Base-by-base conservation (phyloP, 371 early-diverging fungal species). In the Mortierella sp. region DNA sequence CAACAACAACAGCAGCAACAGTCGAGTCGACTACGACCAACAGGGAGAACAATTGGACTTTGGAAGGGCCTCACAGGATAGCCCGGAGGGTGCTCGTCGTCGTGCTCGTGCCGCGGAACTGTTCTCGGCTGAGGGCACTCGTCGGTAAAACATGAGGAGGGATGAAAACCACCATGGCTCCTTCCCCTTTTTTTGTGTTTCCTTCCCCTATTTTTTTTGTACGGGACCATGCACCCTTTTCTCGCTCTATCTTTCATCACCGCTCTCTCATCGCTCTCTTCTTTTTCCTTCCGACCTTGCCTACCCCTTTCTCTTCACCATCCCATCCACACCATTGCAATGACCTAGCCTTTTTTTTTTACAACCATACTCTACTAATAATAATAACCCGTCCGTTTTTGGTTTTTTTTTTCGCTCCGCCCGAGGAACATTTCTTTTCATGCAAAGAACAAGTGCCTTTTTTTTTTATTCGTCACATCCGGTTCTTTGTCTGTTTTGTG, bases 21-120 rank as follows among this genome's bases (percentile, higher is more conserved):
- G 43, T 16, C 28, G 19, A 40, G 24, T 55, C 57, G 57, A 55
- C 10, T 46, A 76, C 40, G 76, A 69, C 28, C 34, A 48, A n/a
- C 48, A 67, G 26, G 76, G 70, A 54, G 73, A 73, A 3, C 55
- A n/a, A 6, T 34, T 74, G 59, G 59, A 59, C 59, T 16, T 59
- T 59, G 13, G 16, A 16, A 59, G 59, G 31, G 59, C 59, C 28
- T 59, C 59, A 21, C 44, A 64, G 69, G 71, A 69, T 44, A 77
- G 77, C 34, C 77, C 77, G 19, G 77, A 77, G 31, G 26, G 57
- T 34, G 71, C 71, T 3, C 71, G 77, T n/a, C 77, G 77, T 24
- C 77, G 77, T 72, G 77, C 71, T 14, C 77, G 77, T 50, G 77
- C 77, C 40, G 77, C 77, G 16, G 77, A 77, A 53, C 26, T 77